Evolutionary conservation across 768 basidiomycete genomes (phyloP).

Genomic region (Tubosaeta sp.): DNA sequence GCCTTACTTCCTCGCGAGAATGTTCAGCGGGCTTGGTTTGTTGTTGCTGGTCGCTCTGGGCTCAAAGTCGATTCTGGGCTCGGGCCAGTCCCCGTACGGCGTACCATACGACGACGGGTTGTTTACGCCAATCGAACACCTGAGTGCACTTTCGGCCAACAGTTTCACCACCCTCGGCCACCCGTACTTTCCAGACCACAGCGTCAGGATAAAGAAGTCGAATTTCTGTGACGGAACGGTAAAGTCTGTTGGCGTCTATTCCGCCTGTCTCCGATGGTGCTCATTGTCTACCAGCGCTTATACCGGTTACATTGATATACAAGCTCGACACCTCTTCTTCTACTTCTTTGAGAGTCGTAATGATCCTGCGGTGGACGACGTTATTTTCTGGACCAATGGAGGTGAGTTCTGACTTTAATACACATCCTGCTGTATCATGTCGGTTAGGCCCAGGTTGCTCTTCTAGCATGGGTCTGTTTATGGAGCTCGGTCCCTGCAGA

Average conservation of each 20-base stretch:
- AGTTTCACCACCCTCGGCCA: slow-evolving; percentile 39
- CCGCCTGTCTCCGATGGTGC: not conserved
- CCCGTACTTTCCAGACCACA: slow-evolving; percentile 41
- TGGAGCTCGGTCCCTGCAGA: slow-evolving; percentile 75
- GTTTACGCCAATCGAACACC: slow-evolving; percentile 33
- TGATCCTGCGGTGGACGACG: slow-evolving; percentile 52
- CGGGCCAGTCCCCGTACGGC: slow-evolving; percentile 2
- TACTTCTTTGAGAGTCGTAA: slow-evolving; percentile 72
- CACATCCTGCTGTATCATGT: not conserved
- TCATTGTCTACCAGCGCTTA: slow-evolving; percentile 38
- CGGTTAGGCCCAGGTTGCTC: slow-evolving; percentile 46
- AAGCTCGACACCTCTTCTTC: slow-evolving; percentile 64
- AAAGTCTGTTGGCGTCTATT: slow-evolving; percentile 23
- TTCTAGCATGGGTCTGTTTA: slow-evolving; percentile 61
- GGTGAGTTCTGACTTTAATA: slow-evolving; percentile 37
- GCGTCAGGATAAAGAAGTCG: slow-evolving; percentile 38
- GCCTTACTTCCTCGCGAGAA: too few relatives aligned
- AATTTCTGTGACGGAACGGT: slow-evolving; percentile 40
- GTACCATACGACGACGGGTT: slow-evolving; percentile 26
- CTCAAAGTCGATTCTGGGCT: slow-evolving; percentile 16
- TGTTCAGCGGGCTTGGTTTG: slow-evolving; percentile 13
- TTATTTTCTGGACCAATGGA: slow-evolving; percentile 57
- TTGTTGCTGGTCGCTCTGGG: slow-evolving; percentile 16
- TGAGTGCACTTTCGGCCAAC: slow-evolving; percentile 24
- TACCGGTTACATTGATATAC: slow-evolving; percentile 65